Evolutionary conservation across 805 yeast genomes (phyloP), one percentile per base, ranked within the genome.

Genomic region (Wickerhamiella azymoides): DNA sequence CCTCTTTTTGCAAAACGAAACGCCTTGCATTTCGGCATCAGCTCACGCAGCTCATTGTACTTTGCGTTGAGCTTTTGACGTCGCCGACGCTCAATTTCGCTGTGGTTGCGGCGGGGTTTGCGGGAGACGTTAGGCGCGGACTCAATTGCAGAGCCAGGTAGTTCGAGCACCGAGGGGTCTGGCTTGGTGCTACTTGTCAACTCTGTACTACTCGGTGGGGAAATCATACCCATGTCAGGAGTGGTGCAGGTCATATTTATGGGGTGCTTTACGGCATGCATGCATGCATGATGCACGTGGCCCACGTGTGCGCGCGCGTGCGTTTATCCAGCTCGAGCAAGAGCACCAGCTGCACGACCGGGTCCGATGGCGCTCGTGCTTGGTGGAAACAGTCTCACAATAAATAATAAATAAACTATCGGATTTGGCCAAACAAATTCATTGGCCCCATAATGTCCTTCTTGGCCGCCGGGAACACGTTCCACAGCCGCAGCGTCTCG

Each of bases 401-500:
- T 39, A 24, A 39, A 39, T 39, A 39, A 37, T 21, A 21, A 37
- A 37, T 21, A 21, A 8, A 5, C 37, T 35, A 46, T 3, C 49
- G 33, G 14, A 46, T 17, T 10, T 41, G 41, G 3, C 43, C 19
- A 25, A 36, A 46, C 24, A 46, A 18, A n/a, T 46, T 46, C 35
- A 46, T 13, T 11, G 43, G 28, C 3, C 40, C 43, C 19, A 16
- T 21, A 25, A 25, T 35, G 21, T 49, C 50, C n/a, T 35, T 65
- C 54, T 74, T 78, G 21, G 39, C 36, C 60, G 80, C 84, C 49
- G 84, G 94, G 65, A 88, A 92, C 1, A 88, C 82, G 54, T 85
- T 86, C 98, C 98, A 92, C 60, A 92, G 84, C 52, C 98, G 64
- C 47, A 92, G 66, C 0, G 98, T 92, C 62, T 92, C 98, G 64